Percentiles rank a stretch among this genome's conserved stretches.
phyloP scores from a whole-genome alignment of 495 filamentous ascomycete species.

The Podospora anserina region DNA sequence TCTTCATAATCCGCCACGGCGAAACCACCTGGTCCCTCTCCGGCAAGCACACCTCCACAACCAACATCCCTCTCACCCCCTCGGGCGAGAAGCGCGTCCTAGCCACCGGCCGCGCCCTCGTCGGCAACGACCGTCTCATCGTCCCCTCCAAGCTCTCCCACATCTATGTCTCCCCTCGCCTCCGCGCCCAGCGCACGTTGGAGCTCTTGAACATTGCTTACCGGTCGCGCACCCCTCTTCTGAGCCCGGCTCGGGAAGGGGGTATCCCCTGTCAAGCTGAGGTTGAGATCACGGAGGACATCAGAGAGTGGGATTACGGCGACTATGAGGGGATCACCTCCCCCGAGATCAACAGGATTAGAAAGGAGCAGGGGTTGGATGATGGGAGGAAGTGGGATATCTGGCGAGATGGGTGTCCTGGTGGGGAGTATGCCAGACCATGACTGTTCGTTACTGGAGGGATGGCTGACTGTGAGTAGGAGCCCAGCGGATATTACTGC shows the following conservation, averaged over 20 bases:
- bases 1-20: constrained; percentile 89
- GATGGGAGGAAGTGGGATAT: constrained; percentile 63
- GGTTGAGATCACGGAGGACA: constrained; percentile 69
- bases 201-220: constrained; percentile 68
- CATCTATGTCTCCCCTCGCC: constrained; percentile 85
- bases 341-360: constrained; percentile 59
- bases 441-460: not conserved
- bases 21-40: constrained; percentile 98
- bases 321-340: constrained; percentile 89
- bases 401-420: constrained; percentile 76
- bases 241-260: constrained; percentile 26
- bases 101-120: constrained; percentile 76
- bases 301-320: constrained; percentile 92
- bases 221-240: constrained; percentile 41
- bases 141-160: constrained; percentile 77
- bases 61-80: constrained; percentile 80
- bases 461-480: constrained; percentile 26
- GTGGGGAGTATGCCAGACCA: constrained; percentile 52
- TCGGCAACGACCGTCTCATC: constrained; percentile 82
- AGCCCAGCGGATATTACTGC: constrained; percentile 61
- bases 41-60: constrained; percentile 82
- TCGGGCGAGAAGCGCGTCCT: constrained; percentile 82
- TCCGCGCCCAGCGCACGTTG: constrained; percentile 81
- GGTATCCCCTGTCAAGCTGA: constrained; percentile 40
- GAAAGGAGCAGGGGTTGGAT: constrained; percentile 58